Percentiles rank a stretch among this genome's conserved stretches.
Evolutionary conservation across 805 yeast species (phyloP).

Genomic region (Monosporozyma servazzii): DNA sequence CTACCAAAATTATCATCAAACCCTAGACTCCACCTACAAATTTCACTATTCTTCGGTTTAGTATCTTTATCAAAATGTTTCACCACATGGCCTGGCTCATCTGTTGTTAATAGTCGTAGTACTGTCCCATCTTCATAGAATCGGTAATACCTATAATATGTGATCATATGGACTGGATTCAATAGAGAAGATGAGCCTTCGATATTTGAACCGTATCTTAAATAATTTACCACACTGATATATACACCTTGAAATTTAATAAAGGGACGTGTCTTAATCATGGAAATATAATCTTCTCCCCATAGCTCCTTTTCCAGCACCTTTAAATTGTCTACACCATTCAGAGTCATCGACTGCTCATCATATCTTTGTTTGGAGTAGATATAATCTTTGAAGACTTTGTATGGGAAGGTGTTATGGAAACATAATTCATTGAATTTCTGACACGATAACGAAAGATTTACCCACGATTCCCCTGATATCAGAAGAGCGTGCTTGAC

Average conservation of each 20-base stretch:
- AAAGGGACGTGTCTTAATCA: constrained; percentile 55
- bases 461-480: constrained; percentile 59
- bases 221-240: constrained; percentile 74
- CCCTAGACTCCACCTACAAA: constrained; percentile 51
- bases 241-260: constrained; percentile 76
- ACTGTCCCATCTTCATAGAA: constrained; percentile 74
- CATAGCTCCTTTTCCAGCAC: constrained; percentile 33
- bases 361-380: constrained; percentile 49
- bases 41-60: constrained; percentile 31
- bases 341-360: constrained; percentile 32
- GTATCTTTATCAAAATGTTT: constrained; percentile 38
- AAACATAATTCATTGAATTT: constrained; percentile 51
- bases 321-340: constrained; percentile 31
- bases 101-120: constrained; percentile 56
- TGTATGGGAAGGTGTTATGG: constrained; percentile 41
- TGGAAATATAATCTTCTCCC: constrained; percentile 31
- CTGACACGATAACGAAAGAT: constrained; percentile 50
- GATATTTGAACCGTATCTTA: constrained; percentile 70
- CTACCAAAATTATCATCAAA: constrained; percentile 43
- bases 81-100: constrained; percentile 63
- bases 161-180: constrained; percentile 72
- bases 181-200: constrained; percentile 59
- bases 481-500: constrained; percentile 37
- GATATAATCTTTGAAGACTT: constrained; percentile 39
- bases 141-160: constrained; percentile 79